These are phyloP conservation scores for Haematococcus lacustris DNA, from an alignment of 139 green algal species.

Conservation along the genomic window DNA sequence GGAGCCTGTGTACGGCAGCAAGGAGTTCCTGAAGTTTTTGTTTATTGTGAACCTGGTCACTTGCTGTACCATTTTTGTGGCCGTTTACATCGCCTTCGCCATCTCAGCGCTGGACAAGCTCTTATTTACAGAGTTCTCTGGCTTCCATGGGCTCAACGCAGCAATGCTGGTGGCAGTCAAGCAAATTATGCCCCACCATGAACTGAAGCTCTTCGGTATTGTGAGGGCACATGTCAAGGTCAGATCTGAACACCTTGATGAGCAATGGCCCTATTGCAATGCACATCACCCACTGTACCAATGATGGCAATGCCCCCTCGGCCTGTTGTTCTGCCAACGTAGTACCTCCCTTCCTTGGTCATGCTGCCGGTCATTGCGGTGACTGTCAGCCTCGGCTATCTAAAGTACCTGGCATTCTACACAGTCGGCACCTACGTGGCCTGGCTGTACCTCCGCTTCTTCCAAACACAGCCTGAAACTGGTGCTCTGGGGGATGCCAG, in stretches of 20 bases:
- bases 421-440: slow-evolving; percentile 62
- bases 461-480: slow-evolving; percentile 64
- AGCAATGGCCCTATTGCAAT: no score
- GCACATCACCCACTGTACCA: no score
- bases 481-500: slow-evolving; percentile 57
- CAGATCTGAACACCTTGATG: no score
- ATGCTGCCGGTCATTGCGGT: slow-evolving; percentile 11
- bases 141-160: slow-evolving; percentile 79
- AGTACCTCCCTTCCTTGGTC: slow-evolving; percentile 23
- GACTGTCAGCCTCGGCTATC: neutral
- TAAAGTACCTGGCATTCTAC: slow-evolving; percentile 60
- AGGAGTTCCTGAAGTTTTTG: slow-evolving; percentile 75
- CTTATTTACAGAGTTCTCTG: slow-evolving; percentile 56
- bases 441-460: slow-evolving; percentile 92
- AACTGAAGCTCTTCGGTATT: slow-evolving; percentile 60
- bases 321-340: neutral
- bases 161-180: slow-evolving; percentile 85
- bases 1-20: slow-evolving; percentile 76
- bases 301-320: no score
- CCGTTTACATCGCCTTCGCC: slow-evolving; percentile 56
- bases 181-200: slow-evolving; percentile 84
- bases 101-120: slow-evolving; percentile 1
- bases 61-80: slow-evolving; percentile 46
- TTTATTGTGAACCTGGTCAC: slow-evolving; percentile 41
- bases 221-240: slow-evolving; percentile 72